A percentile compares a stretch with the other conserved stretches of the same genome.
Evolutionary conservation across 345 rosid genomes (phyloP).

Genomic region (Stellera chamaejasme): DNA sequence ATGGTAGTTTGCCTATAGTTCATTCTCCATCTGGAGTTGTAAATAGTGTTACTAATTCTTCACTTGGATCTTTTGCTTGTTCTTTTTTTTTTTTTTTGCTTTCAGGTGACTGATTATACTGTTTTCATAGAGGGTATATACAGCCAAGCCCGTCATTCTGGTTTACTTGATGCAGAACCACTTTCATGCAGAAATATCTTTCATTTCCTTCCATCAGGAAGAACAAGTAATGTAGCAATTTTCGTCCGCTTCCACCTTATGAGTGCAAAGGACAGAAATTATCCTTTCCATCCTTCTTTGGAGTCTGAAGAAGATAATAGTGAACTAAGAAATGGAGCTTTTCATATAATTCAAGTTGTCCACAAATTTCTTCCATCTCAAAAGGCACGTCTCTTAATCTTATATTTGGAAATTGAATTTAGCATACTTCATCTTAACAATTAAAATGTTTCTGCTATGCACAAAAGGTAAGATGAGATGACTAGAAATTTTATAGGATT

Average conservation of each 20-base stretch:
- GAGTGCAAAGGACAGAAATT: conserved; percentile 29
- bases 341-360: conserved; percentile 50
- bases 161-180: conserved; percentile 21
- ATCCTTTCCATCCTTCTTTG: conserved; percentile 26
- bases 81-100: conserved; percentile 9
- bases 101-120: conserved; percentile 59
- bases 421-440: too few species aligned
- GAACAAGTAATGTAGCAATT: conserved; percentile 26
- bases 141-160: conserved; percentile 22
- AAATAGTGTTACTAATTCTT: conserved; percentile 5
- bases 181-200: conserved; percentile 46
- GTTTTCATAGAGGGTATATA: conserved; percentile 50
- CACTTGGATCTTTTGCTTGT: not conserved
- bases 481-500: too few species aligned
- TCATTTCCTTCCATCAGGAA: conserved; percentile 20
- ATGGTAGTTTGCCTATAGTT: conserved; percentile 5
- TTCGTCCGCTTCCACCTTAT: conserved; percentile 32
- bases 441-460: too few species aligned
- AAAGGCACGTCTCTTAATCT: conserved; percentile 28
- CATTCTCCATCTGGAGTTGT: conserved; percentile 13
- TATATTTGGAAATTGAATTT: not conserved
- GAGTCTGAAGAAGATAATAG: conserved; percentile 22
- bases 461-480: too few species aligned
- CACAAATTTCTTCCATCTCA: conserved; percentile 55
- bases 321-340: conserved; percentile 38